Percentiles rank a stretch among this genome's conserved stretches.
Evolutionary conservation across 23 red algal species (phyloP).

Genomic region (Pyropia haitanensis): DNA sequence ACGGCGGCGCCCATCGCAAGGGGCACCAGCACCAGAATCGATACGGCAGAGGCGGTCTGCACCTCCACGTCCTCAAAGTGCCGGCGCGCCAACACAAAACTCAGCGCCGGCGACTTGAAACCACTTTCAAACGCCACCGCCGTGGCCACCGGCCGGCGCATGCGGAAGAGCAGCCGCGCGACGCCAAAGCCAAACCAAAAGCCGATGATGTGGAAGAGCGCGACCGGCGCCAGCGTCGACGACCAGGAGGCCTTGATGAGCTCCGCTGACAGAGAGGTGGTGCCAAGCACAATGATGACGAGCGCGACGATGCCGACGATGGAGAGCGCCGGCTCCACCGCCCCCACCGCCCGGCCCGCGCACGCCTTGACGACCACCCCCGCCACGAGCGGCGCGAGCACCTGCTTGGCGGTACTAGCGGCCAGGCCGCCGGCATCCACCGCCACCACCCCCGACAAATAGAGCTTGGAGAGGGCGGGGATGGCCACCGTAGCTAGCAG

Average conservation of each 20-base stretch:
- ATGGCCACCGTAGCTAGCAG: constrained; percentile 28
- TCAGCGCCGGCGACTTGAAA: constrained; percentile 51
- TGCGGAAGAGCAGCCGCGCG: background rate
- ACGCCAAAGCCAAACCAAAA: constrained; percentile 12
- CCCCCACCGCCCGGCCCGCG: constrained; percentile 1
- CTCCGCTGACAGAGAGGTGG: constrained; percentile 10
- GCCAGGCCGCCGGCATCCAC: constrained; percentile 35
- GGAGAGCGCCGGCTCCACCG: constrained; percentile 24
- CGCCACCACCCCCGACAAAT: constrained; percentile 31
- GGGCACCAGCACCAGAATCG: constrained; percentile 52
- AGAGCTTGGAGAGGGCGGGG: constrained; percentile 36
- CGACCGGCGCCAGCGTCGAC: constrained; percentile 20
- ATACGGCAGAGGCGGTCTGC: constrained; percentile 37
- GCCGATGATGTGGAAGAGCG: constrained; percentile 47
- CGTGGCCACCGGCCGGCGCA: constrained; percentile 8
- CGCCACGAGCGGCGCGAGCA: constrained; percentile 46
- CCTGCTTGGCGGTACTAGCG: constrained; percentile 21
- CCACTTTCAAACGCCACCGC: constrained; percentile 46
- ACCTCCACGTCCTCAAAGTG: constrained; percentile 34
- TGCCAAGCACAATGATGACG: constrained; percentile 23
- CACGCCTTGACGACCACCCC: constrained; percentile 18
- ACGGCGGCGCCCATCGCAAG: constrained; percentile 34
- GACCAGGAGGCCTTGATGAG: constrained; percentile 3
- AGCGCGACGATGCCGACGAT: constrained; percentile 49
- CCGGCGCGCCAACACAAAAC: constrained; percentile 33